Evolutionary conservation across 352 stramenopile genomes (phyloP).

Genomic region (Peronospora destructor): DNA sequence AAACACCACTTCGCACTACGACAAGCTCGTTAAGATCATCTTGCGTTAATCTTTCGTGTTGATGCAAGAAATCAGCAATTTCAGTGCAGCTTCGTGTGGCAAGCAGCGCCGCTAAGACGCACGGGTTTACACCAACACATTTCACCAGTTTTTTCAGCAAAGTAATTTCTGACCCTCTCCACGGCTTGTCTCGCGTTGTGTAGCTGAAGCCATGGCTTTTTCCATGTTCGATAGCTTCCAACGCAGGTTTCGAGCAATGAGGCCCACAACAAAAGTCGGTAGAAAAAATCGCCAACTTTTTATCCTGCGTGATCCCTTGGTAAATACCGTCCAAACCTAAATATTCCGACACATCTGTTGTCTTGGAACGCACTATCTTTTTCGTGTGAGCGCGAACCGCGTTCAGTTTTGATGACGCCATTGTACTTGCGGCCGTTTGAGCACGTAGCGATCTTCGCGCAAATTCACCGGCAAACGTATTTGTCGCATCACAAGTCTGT

Average conservation of each 20-base stretch:
- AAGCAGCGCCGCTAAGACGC: conserved; percentile 35
- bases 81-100: conserved; percentile 38
- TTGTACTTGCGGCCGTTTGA: conserved; percentile 51
- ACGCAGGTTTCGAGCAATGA: conserved; percentile 18
- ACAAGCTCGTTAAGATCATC: conserved; percentile 14
- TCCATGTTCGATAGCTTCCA: conserved; percentile 2
- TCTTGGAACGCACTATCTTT: conserved; percentile 32
- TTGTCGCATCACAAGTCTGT: conserved; percentile 2
- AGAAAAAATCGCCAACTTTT: conserved; percentile 22
- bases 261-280: conserved; percentile 22
- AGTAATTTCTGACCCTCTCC: conserved; percentile 36
- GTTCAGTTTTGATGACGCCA: conserved; percentile 36
- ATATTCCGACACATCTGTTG: conserved; percentile 50
- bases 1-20: conserved; percentile 10
- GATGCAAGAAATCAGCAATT: conserved; percentile 22
- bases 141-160: conserved; percentile 39
- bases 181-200: conserved; percentile 11
- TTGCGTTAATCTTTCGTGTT: conserved; percentile 6
- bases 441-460: conserved; percentile 37
- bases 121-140: conserved; percentile 35
- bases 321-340: conserved; percentile 47
- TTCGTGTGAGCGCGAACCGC: conserved; percentile 27
- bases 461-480: conserved; percentile 10
- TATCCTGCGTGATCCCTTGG: conserved; percentile 31
- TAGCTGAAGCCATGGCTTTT: not conserved